Evolutionary conservation across 2,329 filamentous ascomycete genomes (phyloP).

Genomic region (Diaporthe longicolla): DNA sequence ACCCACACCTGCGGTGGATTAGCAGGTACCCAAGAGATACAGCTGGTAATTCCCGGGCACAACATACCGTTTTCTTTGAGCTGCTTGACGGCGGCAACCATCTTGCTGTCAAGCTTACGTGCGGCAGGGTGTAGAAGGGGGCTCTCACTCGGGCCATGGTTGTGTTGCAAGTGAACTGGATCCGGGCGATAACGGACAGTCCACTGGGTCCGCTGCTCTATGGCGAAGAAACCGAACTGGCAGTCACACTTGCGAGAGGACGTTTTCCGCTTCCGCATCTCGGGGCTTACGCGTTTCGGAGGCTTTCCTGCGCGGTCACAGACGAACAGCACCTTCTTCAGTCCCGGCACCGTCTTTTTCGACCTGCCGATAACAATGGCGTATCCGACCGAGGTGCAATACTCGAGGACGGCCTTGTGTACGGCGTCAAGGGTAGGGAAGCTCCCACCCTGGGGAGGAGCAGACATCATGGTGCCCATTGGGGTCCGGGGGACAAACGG

Average conservation of each 20-base stretch:
- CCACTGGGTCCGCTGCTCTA: constrained; percentile 77
- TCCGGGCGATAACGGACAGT: constrained; percentile 76
- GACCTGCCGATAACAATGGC: constrained; percentile 78
- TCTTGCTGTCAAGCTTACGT: constrained; percentile 75
- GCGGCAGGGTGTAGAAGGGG: constrained; percentile 76
- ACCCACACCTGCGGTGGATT: constrained; percentile 68
- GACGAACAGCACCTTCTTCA: constrained; percentile 78
- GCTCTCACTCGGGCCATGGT: constrained; percentile 76
- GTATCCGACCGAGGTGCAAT: constrained; percentile 77
- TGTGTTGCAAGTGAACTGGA: constrained; percentile 70
- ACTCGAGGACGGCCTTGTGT: constrained; percentile 74
- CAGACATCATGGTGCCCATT: constrained; percentile 72
- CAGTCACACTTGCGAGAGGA: constrained; percentile 79
- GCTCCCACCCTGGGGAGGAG: constrained; percentile 74
- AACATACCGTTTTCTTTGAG: constrained; percentile 75
- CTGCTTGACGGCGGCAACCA: constrained; percentile 76
- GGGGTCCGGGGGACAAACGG: constrained; percentile 68
- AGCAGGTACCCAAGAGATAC: constrained; percentile 44
- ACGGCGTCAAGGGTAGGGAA: constrained; percentile 76
- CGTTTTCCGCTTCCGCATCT: constrained; percentile 75
- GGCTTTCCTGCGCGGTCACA: constrained; percentile 76
- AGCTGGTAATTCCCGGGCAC: constrained; percentile 1
- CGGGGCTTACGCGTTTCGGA: constrained; percentile 72
- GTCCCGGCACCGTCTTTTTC: constrained; percentile 76
- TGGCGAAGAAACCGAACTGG: constrained; percentile 78